Conservation (phyloP, 2,329 filamentous ascomycete genomes). For the Alternaria gaisen region DNA sequence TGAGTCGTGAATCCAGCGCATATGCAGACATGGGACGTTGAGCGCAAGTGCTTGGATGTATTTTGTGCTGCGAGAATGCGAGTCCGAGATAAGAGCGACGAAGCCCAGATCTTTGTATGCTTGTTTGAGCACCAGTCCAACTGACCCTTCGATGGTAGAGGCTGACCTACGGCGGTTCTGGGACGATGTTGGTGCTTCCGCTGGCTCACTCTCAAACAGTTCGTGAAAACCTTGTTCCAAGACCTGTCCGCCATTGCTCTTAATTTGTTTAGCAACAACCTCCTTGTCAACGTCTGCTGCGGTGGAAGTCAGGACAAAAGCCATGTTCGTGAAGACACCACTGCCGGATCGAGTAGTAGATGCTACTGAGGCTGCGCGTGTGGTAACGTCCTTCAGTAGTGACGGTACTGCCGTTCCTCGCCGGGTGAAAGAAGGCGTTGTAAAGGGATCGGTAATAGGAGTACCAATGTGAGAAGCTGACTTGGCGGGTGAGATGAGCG, state of each 20-base stretch:
- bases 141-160: slow-evolving; percentile 21
- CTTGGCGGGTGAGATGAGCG: slow-evolving; percentile 26
- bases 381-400: slow-evolving; percentile 36
- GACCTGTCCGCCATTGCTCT: slow-evolving; percentile 74
- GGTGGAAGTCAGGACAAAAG: slow-evolving; percentile 82
- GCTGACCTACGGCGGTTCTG: slow-evolving; percentile 23
- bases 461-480: slow-evolving; percentile 34
- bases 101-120: slow-evolving; percentile 71
- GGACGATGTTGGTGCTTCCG: slow-evolving; percentile 29
- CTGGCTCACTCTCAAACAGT: slow-evolving; percentile 68
- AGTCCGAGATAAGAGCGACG: slow-evolving; percentile 84
- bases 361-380: slow-evolving; percentile 40
- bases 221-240: slow-evolving; percentile 81
- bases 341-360: slow-evolving; percentile 37
- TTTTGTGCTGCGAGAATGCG: slow-evolving; percentile 85
- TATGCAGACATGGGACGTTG: slow-evolving; percentile 83
- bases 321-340: slow-evolving; percentile 79
- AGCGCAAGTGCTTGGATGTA: slow-evolving; percentile 95
- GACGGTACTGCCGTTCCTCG: slow-evolving; percentile 45
- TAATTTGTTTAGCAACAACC: slow-evolving; percentile 69
- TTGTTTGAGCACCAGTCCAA: slow-evolving; percentile 63
- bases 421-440: slow-evolving; percentile 61
- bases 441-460: slow-evolving; percentile 47
- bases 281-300: slow-evolving; percentile 63
- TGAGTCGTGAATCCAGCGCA: slow-evolving; percentile 82